Evolutionary conservation across 2,329 filamentous ascomycete species (phyloP).

Genomic region (Mycogone perniciosa): DNA sequence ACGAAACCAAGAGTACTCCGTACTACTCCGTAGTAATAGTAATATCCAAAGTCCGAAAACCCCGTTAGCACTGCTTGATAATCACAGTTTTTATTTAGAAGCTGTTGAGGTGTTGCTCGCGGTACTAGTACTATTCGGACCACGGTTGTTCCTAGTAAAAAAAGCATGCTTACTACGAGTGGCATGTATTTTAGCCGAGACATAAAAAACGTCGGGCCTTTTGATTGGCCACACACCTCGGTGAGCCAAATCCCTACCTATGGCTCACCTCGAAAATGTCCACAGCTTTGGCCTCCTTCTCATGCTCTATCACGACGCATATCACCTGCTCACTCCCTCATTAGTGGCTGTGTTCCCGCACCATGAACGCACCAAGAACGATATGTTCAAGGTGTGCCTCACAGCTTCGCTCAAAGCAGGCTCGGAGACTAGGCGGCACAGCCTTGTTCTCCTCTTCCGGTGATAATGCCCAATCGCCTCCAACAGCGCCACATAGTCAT

Average conservation of each 20-base stretch:
- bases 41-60: too few species aligned
- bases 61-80: too few species aligned
- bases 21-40: too few species aligned
- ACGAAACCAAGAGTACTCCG: too few species aligned
- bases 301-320: slow-evolving; percentile 1
- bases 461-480: slow-evolving; percentile 6
- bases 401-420: slow-evolving; percentile 19
- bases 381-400: slow-evolving; percentile 31
- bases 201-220: neutral
- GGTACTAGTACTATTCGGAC: too few species aligned
- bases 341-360: slow-evolving; percentile 7
- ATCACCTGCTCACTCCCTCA: neutral
- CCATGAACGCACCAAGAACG: slow-evolving; percentile 30
- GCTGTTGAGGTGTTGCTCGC: too few species aligned
- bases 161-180: too few species aligned
- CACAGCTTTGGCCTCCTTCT: neutral
- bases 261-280: slow-evolving; percentile 6
- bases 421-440: slow-evolving; percentile 16
- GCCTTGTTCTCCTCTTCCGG: slow-evolving; percentile 22
- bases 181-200: too few species aligned
- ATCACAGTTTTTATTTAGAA: too few species aligned
- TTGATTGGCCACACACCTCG: slow-evolving; percentile 11
- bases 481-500: neutral
- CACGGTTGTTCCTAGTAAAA: too few species aligned
- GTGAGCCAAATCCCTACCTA: slow-evolving; percentile 14